A percentile compares a stretch with the other conserved stretches of the same genome.
These are phyloP conservation scores for Vanrija sp. DNA, from an alignment of 1,284 basidiomycete genomes.

Conservation along the genomic window DNA sequence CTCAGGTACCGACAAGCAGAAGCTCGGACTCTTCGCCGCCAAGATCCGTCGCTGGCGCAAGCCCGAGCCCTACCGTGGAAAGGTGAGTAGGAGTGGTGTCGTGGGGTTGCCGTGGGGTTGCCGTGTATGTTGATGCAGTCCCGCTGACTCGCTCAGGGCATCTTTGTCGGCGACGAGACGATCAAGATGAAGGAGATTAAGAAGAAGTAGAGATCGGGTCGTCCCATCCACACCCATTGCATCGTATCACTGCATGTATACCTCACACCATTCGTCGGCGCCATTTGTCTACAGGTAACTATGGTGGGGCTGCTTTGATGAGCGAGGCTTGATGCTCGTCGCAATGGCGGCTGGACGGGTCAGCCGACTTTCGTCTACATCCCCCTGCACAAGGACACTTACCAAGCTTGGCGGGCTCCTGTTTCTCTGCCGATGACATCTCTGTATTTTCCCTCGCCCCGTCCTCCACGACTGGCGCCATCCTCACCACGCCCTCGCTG, in stretches of 20 bases:
- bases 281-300: not conserved
- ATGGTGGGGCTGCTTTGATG: not conserved
- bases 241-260: constrained; percentile 18
- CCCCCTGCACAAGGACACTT: not conserved
- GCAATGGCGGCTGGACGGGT: too few species aligned
- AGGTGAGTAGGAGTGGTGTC: constrained; percentile 58
- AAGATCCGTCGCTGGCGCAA: constrained; percentile 76
- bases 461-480: too few species aligned
- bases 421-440: not conserved
- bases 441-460: too few species aligned
- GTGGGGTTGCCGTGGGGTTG: not conserved
- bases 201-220: constrained; percentile 70
- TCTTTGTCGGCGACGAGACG: constrained; percentile 85
- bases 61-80: constrained; percentile 97
- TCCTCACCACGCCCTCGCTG: not conserved
- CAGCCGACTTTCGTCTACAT: too few species aligned
- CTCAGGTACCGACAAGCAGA: constrained; percentile 55
- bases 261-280: constrained; percentile 1
- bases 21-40: constrained; percentile 81
- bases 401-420: not conserved
- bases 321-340: too few species aligned
- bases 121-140: not conserved
- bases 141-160: constrained; percentile 57
- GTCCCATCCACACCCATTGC: not conserved
- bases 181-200: constrained; percentile 86